A percentile compares a stretch with the other conserved stretches of the same genome.
These are phyloP conservation scores for Annona cherimola DNA, from an alignment of 164 flowering plant genomes.

Conservation along the genomic window DNA sequence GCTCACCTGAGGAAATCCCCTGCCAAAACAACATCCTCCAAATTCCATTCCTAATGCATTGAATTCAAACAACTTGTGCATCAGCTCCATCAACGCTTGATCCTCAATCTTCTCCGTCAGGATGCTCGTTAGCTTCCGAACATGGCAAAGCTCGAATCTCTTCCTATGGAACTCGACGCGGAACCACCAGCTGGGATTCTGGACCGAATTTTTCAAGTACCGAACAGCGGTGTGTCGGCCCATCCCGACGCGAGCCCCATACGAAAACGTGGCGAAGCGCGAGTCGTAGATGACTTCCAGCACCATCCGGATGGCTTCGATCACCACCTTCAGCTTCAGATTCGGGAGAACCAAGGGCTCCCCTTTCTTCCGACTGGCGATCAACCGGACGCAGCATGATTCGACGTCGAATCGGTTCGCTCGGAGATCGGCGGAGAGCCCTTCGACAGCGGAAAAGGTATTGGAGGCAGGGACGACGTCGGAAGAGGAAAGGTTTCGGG, in stretches of 20 bases:
- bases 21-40: constrained; percentile 59
- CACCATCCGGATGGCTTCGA: constrained; percentile 84
- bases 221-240: constrained; percentile 85
- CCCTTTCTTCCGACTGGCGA: constrained; percentile 29
- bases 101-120: constrained; percentile 69
- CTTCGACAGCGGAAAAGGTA: constrained; percentile 39
- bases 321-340: constrained; percentile 76
- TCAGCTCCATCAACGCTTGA: constrained; percentile 37
- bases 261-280: constrained; percentile 64
- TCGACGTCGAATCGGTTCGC: constrained; percentile 42
- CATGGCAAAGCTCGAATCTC: constrained; percentile 35
- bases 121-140: constrained; percentile 45
- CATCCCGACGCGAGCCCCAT: constrained; percentile 80
- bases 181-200: constrained; percentile 93
- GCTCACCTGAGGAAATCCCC: constrained; percentile 84
- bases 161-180: constrained; percentile 30
- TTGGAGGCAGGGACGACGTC: constrained; percentile 16
- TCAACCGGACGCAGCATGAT: constrained; percentile 40
- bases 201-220: constrained; percentile 64
- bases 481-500: constrained; percentile 42
- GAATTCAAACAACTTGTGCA: constrained; percentile 51
- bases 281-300: constrained; percentile 71
- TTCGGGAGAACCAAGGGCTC: constrained; percentile 60
- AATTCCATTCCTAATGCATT: constrained; percentile 50
- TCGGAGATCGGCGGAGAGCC: constrained; percentile 42